A percentile compares a stretch with the other conserved stretches of the same genome.
phyloP scores from a whole-genome alignment of 2,329 filamentous ascomycete species.

The Ascochyta koolunga region DNA sequence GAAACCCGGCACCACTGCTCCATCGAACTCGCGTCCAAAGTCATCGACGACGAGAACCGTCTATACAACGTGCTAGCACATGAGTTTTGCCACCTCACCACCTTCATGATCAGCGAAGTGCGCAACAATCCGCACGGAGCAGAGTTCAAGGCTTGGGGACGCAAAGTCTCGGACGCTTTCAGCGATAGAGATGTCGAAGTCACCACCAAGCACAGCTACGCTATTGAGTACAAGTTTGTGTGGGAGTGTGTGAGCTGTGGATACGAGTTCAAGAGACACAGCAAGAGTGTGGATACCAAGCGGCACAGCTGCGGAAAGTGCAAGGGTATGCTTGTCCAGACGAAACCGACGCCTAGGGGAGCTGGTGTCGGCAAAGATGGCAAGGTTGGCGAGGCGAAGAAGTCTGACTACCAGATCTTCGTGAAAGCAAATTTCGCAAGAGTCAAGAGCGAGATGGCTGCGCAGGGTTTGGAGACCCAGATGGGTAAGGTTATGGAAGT shows the following conservation, averaged over 20 bases:
- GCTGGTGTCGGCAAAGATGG: constrained; percentile 19
- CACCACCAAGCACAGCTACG: constrained; percentile 88
- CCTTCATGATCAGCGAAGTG: constrained; percentile 83
- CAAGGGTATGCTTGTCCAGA: constrained; percentile 71
- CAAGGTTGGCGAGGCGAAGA: constrained; percentile 25
- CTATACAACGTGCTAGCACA: constrained; percentile 92
- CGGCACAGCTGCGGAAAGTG: constrained; percentile 80
- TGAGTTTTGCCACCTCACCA: constrained; percentile 93
- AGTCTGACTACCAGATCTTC: constrained; percentile 62
- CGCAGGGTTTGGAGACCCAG: constrained; percentile 57
- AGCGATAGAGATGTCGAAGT: constrained; percentile 70
- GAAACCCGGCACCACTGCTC: constrained; percentile 67
- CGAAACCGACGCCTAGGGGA: constrained; percentile 73
- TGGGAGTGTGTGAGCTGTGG: constrained; percentile 78
- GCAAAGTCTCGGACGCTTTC: constrained; percentile 63
- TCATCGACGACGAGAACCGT: constrained; percentile 75
- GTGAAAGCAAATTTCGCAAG: constrained; percentile 72
- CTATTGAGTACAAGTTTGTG: constrained; percentile 89
- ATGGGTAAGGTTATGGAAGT: constrained; percentile 71
- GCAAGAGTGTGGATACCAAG: constrained; percentile 77
- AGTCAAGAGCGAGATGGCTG: constrained; percentile 48
- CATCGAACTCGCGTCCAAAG: constrained; percentile 88
- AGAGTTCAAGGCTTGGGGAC: constrained; percentile 77
- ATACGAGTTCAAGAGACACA: constrained; percentile 80
- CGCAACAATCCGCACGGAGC: constrained; percentile 80